Evolutionary conservation across 1,139 yeast species (phyloP).

Genomic region (Geotrichum citri-aurantii): DNA sequence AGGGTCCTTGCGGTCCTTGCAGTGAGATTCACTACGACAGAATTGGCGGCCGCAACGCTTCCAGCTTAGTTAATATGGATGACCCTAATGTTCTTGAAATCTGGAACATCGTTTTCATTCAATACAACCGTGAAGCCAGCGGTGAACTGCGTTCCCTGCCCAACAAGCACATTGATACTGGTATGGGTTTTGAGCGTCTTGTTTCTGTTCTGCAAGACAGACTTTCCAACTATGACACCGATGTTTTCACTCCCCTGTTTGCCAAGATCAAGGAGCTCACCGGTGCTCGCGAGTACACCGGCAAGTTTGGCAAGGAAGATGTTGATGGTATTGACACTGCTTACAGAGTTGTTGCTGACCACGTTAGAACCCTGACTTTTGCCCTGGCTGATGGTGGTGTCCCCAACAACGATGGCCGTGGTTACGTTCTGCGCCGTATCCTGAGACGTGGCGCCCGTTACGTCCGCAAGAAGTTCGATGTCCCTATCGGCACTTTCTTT

Average conservation of each 20-base stretch:
- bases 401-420: slow-evolving; percentile 98
- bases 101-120: slow-evolving; percentile 97
- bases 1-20: slow-evolving; percentile 99
- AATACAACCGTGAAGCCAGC: slow-evolving; percentile 89
- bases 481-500: slow-evolving; percentile 81
- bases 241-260: slow-evolving; percentile 87
- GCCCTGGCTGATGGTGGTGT: slow-evolving; percentile 99
- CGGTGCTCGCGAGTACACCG: slow-evolving; percentile 84
- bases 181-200: slow-evolving; percentile 97
- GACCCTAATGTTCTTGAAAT: slow-evolving; percentile 97
- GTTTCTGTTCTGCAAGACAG: slow-evolving; percentile 91
- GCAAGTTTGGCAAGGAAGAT: slow-evolving; percentile 90
- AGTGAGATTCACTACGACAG: slow-evolving; percentile 96
- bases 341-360: slow-evolving; percentile 96
- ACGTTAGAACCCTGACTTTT: slow-evolving; percentile 91
- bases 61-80: slow-evolving; percentile 83
- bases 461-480: slow-evolving; percentile 92
- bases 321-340: slow-evolving; percentile 95
- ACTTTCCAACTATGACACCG: slow-evolving; percentile 91
- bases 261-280: slow-evolving; percentile 83
- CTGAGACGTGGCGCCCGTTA: slow-evolving; percentile 97
- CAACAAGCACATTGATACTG: slow-evolving; percentile 93
- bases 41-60: slow-evolving; percentile 95
- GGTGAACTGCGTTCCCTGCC: slow-evolving; percentile 79
- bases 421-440: slow-evolving; percentile 93